Percentiles rank a stretch among this genome's conserved stretches.
These are phyloP conservation scores for Zangia roseola DNA, from an alignment of 768 basidiomycete genomes.

Conservation along the genomic window DNA sequence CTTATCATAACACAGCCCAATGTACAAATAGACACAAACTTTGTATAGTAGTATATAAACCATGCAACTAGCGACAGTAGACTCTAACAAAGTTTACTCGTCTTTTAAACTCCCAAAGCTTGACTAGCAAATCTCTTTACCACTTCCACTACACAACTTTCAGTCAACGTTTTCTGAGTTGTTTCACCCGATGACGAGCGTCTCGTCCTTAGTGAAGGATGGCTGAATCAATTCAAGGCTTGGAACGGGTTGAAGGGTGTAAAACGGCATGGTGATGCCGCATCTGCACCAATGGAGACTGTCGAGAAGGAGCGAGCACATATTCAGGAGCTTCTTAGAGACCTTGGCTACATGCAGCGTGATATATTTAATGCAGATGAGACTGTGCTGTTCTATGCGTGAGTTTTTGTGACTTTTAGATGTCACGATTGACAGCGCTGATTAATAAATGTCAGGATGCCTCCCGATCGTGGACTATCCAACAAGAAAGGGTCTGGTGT, in stretches of 20 bases:
- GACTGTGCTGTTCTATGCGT: conserved; percentile 36
- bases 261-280: conserved; percentile 34
- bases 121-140: too few relatives aligned
- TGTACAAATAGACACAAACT: too few relatives aligned
- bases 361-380: conserved; percentile 41
- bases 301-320: conserved; percentile 27
- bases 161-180: too few relatives aligned
- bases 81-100: too few relatives aligned
- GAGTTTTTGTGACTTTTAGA: conserved; percentile 1
- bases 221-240: conserved; percentile 3
- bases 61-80: too few relatives aligned
- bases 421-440: not conserved
- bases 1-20: too few relatives aligned
- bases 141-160: too few relatives aligned
- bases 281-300: conserved; percentile 20
- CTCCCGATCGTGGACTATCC: not conserved
- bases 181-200: conserved; percentile 35
- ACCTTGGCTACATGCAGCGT: conserved; percentile 21
- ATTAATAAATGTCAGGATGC: not conserved
- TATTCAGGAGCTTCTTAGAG: conserved; percentile 26
- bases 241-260: not conserved
- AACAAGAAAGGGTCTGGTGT: not conserved
- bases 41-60: too few relatives aligned
- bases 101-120: too few relatives aligned
- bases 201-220: conserved; percentile 35